Base-by-base conservation (phyloP, 768 basidiomycete genomes). In the Mycena olivaceomarginata region DNA sequence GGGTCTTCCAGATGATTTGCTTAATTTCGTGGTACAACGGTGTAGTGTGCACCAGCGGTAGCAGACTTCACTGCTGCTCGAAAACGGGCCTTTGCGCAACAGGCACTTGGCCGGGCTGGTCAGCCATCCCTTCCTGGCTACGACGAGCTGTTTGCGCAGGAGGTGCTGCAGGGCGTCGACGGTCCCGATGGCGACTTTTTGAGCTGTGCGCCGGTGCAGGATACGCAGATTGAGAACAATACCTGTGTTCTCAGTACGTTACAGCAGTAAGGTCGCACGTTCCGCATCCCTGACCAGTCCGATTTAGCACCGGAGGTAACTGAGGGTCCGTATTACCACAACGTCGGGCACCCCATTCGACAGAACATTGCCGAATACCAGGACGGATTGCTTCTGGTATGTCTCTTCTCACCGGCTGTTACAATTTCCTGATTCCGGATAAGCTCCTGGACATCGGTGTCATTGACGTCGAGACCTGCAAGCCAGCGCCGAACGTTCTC, bases 281-380 rank as follows among this genome's bases (percentile, higher is more conserved):
- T 15, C 31, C 67, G 31, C 15, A 45, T n/a, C 22, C 31, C 67
- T 51, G 69, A 68, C 18, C 37, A 62, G 16, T 39, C 76, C 60
- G 57, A 57, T 75, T 16, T 76, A 82, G 85, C 90, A 6, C 91
- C 91, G 20, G 88, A 89, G 67, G 88, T 89, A 4, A 92, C 90
- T 0, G 90, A 91, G 77, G 91, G 91, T 0, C 91, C 91, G 1
- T 92, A 92, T 79, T 90, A 91, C 77, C 91, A 92, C 68, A 83
- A 80, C 1, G 85, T 84, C 39, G 90, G 88, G 0, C 91, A 91
- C 80, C 89, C 87, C 0, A 87, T 92, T 53, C 85, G 91, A 16
- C 90, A 90, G 76, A 91, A 91, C 72, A 90, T 92, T 74, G 91
- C 90, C 18, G 91, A 91, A 70, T 82, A 84, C n/a, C 88, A 92